Evolutionary conservation across 1,139 yeast genomes (phyloP).

Genomic region (Protomyces inundatus): DNA sequence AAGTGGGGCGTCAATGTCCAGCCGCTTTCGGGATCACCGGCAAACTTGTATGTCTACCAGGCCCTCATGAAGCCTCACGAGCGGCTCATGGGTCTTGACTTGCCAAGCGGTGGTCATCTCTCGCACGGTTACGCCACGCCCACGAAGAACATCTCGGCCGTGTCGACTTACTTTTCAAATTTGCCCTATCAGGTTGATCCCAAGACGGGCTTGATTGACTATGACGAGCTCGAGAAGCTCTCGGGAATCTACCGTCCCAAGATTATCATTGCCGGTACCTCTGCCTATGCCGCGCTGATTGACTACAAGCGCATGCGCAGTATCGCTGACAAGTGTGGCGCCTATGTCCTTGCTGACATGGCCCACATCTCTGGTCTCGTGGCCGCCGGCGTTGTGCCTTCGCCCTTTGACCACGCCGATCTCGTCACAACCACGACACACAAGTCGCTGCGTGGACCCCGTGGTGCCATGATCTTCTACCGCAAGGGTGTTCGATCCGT

Average conservation of each 20-base stretch:
- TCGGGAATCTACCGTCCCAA: constrained; percentile 91
- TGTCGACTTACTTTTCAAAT: constrained; percentile 93
- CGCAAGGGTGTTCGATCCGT: constrained; percentile 90
- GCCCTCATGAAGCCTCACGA: constrained; percentile 38
- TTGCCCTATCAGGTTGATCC: constrained; percentile 96
- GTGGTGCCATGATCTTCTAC: constrained; percentile 98
- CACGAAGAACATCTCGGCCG: constrained; percentile 88
- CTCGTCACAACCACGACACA: constrained; percentile 97
- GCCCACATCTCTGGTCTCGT: constrained; percentile 86
- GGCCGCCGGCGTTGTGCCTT: constrained; percentile 94
- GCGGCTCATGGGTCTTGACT: constrained; percentile 29
- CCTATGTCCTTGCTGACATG: constrained; percentile 94
- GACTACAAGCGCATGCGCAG: constrained; percentile 95
- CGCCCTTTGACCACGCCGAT: constrained; percentile 94
- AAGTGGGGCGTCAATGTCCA: constrained; percentile 99
- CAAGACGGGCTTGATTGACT: constrained; percentile 88
- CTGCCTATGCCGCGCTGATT: constrained; percentile 91
- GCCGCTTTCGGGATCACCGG: constrained; percentile 92
- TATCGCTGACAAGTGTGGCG: constrained; percentile 94
- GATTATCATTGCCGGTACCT: constrained; percentile 93
- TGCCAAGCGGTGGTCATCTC: constrained; percentile 91
- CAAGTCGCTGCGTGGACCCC: constrained; percentile 97
- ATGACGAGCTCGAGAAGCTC: constrained; percentile 86
- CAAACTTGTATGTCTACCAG: constrained; percentile 91
- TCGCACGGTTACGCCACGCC: constrained; percentile 98